Conservation (phyloP, 2,329 filamentous ascomycete genomes). For the Epichloe aotearoae region DNA sequence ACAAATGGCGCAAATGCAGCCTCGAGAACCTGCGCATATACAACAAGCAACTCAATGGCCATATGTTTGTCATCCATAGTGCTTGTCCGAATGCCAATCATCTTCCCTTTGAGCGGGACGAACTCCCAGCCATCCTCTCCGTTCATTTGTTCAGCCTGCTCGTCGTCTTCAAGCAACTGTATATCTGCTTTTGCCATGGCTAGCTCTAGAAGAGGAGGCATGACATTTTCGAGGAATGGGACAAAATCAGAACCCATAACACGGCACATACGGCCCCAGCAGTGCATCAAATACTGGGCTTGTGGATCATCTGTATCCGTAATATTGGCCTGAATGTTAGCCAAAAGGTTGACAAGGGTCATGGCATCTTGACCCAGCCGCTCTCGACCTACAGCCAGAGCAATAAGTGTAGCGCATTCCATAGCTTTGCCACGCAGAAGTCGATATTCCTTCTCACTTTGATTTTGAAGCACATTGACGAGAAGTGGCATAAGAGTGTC, state of each 20-base stretch:
- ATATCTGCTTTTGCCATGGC: slow-evolving; percentile 95
- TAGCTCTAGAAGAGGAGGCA: slow-evolving; percentile 83
- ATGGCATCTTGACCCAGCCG: slow-evolving; percentile 80
- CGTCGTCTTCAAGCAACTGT: slow-evolving; percentile 87
- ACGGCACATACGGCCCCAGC: slow-evolving; percentile 97
- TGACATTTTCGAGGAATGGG: slow-evolving; percentile 82
- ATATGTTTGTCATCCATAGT: slow-evolving; percentile 98
- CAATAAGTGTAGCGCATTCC: slow-evolving; percentile 96
- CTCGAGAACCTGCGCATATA: slow-evolving; percentile 94
- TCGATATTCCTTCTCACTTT: slow-evolving; percentile 87
- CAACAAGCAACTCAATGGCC: slow-evolving; percentile 95
- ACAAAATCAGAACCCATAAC: slow-evolving; percentile 85
- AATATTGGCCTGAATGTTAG: slow-evolving; percentile 74
- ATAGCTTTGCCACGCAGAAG: slow-evolving; percentile 92
- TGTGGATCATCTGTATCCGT: slow-evolving; percentile 90
- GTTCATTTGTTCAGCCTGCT: slow-evolving; percentile 82
- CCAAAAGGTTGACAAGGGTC: slow-evolving; percentile 77
- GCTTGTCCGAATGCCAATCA: slow-evolving; percentile 95
- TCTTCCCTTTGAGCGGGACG: slow-evolving; percentile 91
- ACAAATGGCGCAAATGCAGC: slow-evolving; percentile 86
- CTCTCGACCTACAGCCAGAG: slow-evolving; percentile 86
- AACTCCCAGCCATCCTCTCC: slow-evolving; percentile 97
- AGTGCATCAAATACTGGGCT: slow-evolving; percentile 93
- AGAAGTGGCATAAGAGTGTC: slow-evolving; percentile 90
- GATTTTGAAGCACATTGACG: slow-evolving; percentile 75